Conservation (phyloP, 257 asterid genomes). For the Plantago major region DNA sequence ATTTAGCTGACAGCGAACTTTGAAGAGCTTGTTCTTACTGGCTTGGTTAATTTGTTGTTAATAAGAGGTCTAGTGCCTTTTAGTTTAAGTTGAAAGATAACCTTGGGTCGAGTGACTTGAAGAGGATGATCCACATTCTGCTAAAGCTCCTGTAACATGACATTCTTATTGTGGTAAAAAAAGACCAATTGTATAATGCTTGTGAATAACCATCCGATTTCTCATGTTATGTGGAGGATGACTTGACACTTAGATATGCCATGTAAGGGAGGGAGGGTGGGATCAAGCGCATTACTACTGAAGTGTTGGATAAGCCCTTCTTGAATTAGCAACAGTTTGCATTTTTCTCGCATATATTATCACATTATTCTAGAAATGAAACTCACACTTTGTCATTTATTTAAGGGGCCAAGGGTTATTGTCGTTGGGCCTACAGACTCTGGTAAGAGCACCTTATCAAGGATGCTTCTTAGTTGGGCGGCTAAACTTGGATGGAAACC, state of each 20-base stretch:
- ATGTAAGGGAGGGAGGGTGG: no score
- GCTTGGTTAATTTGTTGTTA: neutral
- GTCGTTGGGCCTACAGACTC: slow-evolving; percentile 99
- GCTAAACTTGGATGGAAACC: slow-evolving; percentile 99
- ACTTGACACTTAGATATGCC: no score
- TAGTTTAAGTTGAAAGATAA: neutral
- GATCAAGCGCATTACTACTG: no score
- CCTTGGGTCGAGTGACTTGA: neutral
- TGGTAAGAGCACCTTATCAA: slow-evolving; percentile 89
- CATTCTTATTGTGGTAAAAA: no score
- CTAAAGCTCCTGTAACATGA: no score
- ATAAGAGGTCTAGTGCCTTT: neutral
- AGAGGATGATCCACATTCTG: no score
- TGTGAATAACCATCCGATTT: no score
- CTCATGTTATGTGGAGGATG: no score
- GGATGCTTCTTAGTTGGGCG: slow-evolving; percentile 99
- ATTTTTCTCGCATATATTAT: slow-evolving; percentile 4
- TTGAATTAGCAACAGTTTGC: neutral
- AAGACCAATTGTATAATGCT: no score
- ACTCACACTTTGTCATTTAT: slow-evolving; percentile 16
- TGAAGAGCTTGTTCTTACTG: slow-evolving; percentile 2
- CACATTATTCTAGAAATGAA: slow-evolving; percentile 3
- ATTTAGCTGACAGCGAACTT: neutral
- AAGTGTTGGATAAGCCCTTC: neutral
- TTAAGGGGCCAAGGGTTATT: slow-evolving; percentile 94